Conservation (phyloP, 441 rosid species). For the Iberis amara region DNA sequence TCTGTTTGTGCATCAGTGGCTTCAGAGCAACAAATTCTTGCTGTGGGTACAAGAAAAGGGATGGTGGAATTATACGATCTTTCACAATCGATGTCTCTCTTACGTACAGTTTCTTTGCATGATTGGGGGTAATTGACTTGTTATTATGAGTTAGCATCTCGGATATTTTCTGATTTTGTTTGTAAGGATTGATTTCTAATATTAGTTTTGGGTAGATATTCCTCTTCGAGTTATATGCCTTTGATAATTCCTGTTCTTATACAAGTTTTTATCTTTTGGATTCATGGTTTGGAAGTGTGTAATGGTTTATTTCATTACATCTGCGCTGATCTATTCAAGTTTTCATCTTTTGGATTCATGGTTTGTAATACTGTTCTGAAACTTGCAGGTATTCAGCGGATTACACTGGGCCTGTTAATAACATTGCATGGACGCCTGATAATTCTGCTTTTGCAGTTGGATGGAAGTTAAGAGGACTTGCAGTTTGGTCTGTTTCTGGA, state of each 20-base stretch:
- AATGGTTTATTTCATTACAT: too few relatives aligned
- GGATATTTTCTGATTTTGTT: conserved; percentile 13
- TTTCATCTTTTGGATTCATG: conserved; percentile 1
- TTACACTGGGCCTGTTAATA: conserved; percentile 86
- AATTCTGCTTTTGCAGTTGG: conserved; percentile 99
- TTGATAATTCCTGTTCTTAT: conserved; percentile 9
- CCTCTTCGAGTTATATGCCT: too few relatives aligned
- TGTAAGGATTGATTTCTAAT: not conserved
- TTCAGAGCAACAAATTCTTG: conserved; percentile 87
- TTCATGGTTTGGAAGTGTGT: conserved; percentile 5
- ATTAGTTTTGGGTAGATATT: not conserved
- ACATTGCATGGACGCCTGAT: conserved; percentile 97
- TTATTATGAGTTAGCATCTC: conserved; percentile 12
- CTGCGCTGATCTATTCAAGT: too few relatives aligned
- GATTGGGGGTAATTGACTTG: conserved; percentile 88
- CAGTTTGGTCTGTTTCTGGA: conserved; percentile 98
- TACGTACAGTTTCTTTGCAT: conserved; percentile 76
- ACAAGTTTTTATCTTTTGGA: conserved; percentile 2
- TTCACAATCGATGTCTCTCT: conserved; percentile 58
- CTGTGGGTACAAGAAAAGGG: conserved; percentile 93
- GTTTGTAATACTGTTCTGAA: conserved; percentile 11
- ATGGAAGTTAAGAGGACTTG: conserved; percentile 93
- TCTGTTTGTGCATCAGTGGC: conserved; percentile 79
- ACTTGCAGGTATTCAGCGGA: conserved; percentile 78
- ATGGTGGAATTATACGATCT: conserved; percentile 81